Conservation (phyloP, 805 yeast genomes). For the Candida corydali region DNA sequence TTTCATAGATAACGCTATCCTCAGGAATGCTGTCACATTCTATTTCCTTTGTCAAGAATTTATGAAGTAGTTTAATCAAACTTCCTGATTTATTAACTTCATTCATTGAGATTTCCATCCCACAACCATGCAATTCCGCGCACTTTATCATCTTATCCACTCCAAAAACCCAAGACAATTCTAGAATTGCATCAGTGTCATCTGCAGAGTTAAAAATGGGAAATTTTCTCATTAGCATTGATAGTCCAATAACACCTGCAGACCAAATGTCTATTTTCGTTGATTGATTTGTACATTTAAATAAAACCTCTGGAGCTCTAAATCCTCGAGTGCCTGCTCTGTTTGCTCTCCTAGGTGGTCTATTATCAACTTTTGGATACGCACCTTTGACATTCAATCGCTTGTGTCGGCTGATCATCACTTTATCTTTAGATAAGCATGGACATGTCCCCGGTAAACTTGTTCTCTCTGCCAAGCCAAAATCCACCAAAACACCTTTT, state of each 20-base stretch:
- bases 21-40: constrained; percentile 60
- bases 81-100: constrained; percentile 22
- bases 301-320: constrained; percentile 88
- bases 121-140: constrained; percentile 84
- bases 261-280: constrained; percentile 89
- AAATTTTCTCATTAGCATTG: constrained; percentile 73
- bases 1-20: constrained; percentile 69
- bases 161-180: constrained; percentile 80
- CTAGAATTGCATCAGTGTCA: constrained; percentile 87
- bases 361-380: constrained; percentile 79
- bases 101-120: constrained; percentile 53
- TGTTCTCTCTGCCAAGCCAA: constrained; percentile 78
- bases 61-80: constrained; percentile 25
- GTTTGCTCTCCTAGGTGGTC: constrained; percentile 90
- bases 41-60: constrained; percentile 36
- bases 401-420: constrained; percentile 14
- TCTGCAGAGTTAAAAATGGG: constrained; percentile 94
- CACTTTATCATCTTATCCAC: constrained; percentile 63
- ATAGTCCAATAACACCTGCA: constrained; percentile 81
- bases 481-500: constrained; percentile 83
- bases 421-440: constrained; percentile 36
- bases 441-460: constrained; percentile 45
- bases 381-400: constrained; percentile 42
- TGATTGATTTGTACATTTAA: constrained; percentile 81
- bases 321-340: constrained; percentile 97